Base-by-base conservation (phyloP, 805 yeast genomes). In the Sugiyamaella mastotermitis region DNA sequence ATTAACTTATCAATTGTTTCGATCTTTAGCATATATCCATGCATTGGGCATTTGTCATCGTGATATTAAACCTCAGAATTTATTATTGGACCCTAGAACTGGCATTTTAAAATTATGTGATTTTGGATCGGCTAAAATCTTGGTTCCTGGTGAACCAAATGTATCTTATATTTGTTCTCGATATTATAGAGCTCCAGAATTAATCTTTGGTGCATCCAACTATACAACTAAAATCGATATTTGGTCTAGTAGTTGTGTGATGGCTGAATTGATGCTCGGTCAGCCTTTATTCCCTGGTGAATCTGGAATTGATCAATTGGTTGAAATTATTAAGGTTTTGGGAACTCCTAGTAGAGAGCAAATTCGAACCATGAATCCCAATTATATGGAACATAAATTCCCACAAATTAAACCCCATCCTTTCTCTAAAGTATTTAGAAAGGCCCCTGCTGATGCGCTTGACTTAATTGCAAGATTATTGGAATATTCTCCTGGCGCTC, bases 231-330 rank as follows among this genome's bases (percentile, higher is more conserved):
- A 90, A 61, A 92, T 92, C 49, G 98, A 92, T 60, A 77, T 92
- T 33, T 92, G 98, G 98, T 84, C 95, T 10, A 86, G 94, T 10
- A 96, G 95, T 15, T 92, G 98, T 67, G 98, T 92, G 16, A 87
- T 92, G 85, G 97, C 97, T 3, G 98, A 92, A 64, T 68, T 92
- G 53, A 76, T 88, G 47, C 71, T 92, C 41, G 97, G 98, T 13
- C 97, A 87, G 59, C 98, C 98, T 10, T 68, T 92, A 48, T 92
- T 92, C 65, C 98, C 98, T 9, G 98, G 98, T 31, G 97, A 92
- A 59, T 80, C 88, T 43, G 97, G 98, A 26, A 90, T 92, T 42
- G 98, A 92, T 60, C 98, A 92, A 62, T 73, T 90, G 53, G 97
- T 90, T 14, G 98, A 90, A 62, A 90, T 90, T 51, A 90, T 90